Evolutionary conservation across 441 rosid species (phyloP), one percentile per base, ranked within the genome.

Genomic region (Syzygium malaccense): DNA sequence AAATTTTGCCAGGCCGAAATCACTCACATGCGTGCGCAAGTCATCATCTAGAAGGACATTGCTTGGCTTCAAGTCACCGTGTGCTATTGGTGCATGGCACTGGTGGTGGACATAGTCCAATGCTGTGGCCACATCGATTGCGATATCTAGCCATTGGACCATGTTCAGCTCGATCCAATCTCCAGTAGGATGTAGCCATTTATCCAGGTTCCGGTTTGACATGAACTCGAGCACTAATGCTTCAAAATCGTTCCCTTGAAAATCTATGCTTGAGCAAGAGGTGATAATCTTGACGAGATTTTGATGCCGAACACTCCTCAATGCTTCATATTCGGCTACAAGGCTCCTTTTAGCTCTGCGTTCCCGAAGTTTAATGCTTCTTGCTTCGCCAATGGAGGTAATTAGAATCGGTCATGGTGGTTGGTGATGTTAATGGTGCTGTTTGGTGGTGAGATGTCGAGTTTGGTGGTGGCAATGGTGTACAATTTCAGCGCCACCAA

Each of bases 241-340:
- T 32, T 17, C 78, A 15, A 33, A 19, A 68, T 33, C 15, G 37
- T 60, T 88, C 13, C 83, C 80, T 14, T 49, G 80, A 26, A 49
- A 33, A 88, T 84, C 86, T 56, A 83, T n/a, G 33, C 54, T 60
- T 4, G 88, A 86, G 33, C 80, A 89, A 13, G 90, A 86, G 54
- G 88, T 51, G 28, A 89, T 33, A 9, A 89, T 51, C 58, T 86
- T 89, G 58, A 89, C 48, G 30, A 89, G 88, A 66, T 86, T 89
- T 17, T 49, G 57, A 45, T 88, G 87, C 85, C 75, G 19, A 84
- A 68, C 68, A 25, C 55, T 85, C 55, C 87, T 85, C 23, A 86
- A 64, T 18, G 88, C 88, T 33, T 89, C 41, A 23, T 87, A 89
- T 54, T 86, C 88, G 1, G 86, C 86, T 25, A 86, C 19, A 53